These are phyloP conservation scores for Geranomyces michiganensis DNA, from an alignment of 192 early-diverging fungal genomes.

Conservation along the genomic window DNA sequence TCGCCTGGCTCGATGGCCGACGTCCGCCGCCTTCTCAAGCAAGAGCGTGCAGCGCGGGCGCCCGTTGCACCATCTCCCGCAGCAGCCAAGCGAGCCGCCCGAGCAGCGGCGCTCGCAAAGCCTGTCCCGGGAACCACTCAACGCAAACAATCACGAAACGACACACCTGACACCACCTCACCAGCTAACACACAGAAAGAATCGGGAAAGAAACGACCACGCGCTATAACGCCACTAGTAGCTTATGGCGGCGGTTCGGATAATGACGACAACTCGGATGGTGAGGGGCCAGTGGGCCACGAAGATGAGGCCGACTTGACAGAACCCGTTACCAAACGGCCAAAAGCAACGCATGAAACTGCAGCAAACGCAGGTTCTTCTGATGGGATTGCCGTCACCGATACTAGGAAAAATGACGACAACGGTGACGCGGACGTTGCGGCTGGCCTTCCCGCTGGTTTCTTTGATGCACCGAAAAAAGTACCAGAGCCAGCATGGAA, in stretches of 20 bases:
- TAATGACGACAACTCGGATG: background rate
- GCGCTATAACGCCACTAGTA: background rate
- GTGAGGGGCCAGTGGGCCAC: background rate
- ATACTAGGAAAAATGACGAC: background rate
- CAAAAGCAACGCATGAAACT: background rate
- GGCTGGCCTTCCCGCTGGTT: background rate
- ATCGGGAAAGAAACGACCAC: background rate
- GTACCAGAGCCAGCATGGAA: background rate
- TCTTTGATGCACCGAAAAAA: conserved; percentile 3
- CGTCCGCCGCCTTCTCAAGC: conserved; percentile 1
- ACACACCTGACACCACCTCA: background rate
- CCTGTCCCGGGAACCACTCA: background rate
- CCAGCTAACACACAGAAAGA: background rate
- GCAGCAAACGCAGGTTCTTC: background rate
- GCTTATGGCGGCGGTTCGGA: background rate
- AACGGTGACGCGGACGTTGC: background rate
- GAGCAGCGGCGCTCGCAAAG: background rate
- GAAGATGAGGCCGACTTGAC: background rate
- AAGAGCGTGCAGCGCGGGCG: background rate
- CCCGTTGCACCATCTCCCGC: background rate
- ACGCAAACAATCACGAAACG: background rate
- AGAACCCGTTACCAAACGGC: background rate
- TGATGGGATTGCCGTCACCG: background rate
- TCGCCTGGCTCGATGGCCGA: background rate
- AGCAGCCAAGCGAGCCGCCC: background rate